Base-by-base conservation (phyloP, 345 rosid species). In the Trapa bicornis region DNA sequence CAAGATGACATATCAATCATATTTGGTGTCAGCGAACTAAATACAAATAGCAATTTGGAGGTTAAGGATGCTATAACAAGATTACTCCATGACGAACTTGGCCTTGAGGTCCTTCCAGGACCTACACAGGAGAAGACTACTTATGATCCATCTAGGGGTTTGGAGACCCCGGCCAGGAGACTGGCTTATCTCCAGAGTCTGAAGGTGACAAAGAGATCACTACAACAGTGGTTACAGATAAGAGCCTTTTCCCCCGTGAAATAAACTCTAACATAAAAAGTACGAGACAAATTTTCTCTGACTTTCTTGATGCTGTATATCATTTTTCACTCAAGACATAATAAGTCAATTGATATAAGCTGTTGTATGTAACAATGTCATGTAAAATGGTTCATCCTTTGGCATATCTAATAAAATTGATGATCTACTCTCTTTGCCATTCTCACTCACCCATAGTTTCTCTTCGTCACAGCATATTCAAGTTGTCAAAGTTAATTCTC, bases 1-100 rank as follows among this genome's bases (percentile, higher is more conserved):
- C 79, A 72, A 70, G 96, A 90, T 73, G 97, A 94, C 75, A 32
- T 88, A 72, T 67, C 75, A 81, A 94, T 94, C 67, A 81, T 84
- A 66, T 63, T 88, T 71, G 99, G 91, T 76, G 79, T 68, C 47
- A 66, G 54, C 61, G 76, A 80, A 73, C 66, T 68, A 17, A 67
- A 72, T 65, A 58, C 57, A 35, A 74, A 68, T 67, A 74, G 79
- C 65, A 69, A 69, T 61, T 48, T 69, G 7, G 83, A 69, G 77
- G 82, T 87, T 69, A 85, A 81, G 80, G 72, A 78, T 74, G 86
- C 79, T 53, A 71, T 89, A 64, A 71, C 77, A 38, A 77, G 79
- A 67, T 86, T 94, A 74, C 77, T 90, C 73, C 73, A 76, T 66
- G 77, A 79, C 35, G 96, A 88, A 50, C 67, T 94, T 72, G 89